Conservation (phyloP, 139 green algal genomes). For the Volvox africanus region DNA sequence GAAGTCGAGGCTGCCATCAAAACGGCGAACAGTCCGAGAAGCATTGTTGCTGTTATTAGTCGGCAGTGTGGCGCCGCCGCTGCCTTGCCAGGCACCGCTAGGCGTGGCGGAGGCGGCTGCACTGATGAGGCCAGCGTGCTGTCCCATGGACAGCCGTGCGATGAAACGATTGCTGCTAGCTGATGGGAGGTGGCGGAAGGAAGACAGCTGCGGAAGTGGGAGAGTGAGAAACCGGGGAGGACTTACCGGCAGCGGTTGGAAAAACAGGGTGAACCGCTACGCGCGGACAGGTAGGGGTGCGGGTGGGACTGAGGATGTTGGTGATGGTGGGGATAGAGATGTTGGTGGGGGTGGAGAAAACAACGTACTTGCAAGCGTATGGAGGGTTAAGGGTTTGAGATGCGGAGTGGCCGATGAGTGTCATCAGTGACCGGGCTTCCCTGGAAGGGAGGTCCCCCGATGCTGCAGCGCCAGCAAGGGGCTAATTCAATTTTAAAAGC, state of each 20-base stretch:
- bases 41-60: not conserved
- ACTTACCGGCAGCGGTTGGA: not conserved
- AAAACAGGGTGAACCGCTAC: not conserved
- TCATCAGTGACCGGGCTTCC: too few relatives aligned
- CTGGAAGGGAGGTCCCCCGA: too few relatives aligned
- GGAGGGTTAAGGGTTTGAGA: too few relatives aligned
- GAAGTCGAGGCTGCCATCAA: not conserved
- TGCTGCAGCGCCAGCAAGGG: too few relatives aligned
- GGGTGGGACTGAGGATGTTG: not conserved
- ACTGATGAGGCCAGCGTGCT: not conserved
- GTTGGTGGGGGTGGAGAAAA: too few relatives aligned
- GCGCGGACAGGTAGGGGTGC: too few relatives aligned
- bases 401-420: too few relatives aligned
- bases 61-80: not conserved
- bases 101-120: not conserved
- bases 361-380: too few relatives aligned
- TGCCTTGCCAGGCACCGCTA: not conserved
- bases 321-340: too few relatives aligned
- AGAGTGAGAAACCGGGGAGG: not conserved
- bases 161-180: not conserved
- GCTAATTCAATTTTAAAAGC: too few relatives aligned
- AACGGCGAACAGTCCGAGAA: not conserved
- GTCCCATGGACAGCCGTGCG: slow-evolving; percentile 12
- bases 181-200: slow-evolving; percentile 5
- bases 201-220: slow-evolving; percentile 2